Conservation (phyloP, 2,329 filamentous ascomycete species). For the Cryphonectria radicalis region DNA sequence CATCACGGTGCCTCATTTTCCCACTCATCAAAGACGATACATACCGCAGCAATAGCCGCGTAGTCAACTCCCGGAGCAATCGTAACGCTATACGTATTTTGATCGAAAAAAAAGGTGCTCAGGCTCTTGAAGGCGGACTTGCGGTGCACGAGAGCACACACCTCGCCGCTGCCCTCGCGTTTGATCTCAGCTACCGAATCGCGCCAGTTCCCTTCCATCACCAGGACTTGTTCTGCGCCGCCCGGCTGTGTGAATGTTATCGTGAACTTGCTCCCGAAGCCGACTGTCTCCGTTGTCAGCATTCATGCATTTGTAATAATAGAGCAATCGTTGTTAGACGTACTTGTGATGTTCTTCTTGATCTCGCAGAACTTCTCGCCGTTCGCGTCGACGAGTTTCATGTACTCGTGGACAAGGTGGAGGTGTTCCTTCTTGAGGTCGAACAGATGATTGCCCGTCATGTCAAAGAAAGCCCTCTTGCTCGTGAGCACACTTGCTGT, state of each 20-base stretch:
- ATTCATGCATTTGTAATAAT: too few relatives aligned
- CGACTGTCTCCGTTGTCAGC: slow-evolving; percentile 42
- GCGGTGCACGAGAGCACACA: slow-evolving; percentile 63
- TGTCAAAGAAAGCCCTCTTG: slow-evolving; percentile 61
- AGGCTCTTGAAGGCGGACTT: slow-evolving; percentile 55
- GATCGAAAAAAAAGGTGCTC: slow-evolving; percentile 60
- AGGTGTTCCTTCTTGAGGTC: slow-evolving; percentile 59
- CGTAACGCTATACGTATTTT: slow-evolving; percentile 68
- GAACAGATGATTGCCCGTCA: slow-evolving; percentile 58
- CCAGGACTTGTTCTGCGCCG: slow-evolving; percentile 50
- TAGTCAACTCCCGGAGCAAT: slow-evolving; percentile 70
- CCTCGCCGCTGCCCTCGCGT: slow-evolving; percentile 51
- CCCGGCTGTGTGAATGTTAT: slow-evolving; percentile 58
- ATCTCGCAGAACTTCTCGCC: slow-evolving; percentile 57
- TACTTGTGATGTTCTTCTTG: slow-evolving; percentile 57
- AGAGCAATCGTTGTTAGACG: slow-evolving; percentile 35
- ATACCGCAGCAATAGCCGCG: slow-evolving; percentile 67
- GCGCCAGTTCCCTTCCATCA: slow-evolving; percentile 66
- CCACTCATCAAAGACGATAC: slow-evolving; percentile 70
- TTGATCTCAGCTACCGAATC: slow-evolving; percentile 62
- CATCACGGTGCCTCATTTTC: slow-evolving; percentile 50
- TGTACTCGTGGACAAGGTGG: slow-evolving; percentile 54
- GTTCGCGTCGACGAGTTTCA: slow-evolving; percentile 50
- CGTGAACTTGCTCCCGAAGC: slow-evolving; percentile 55
- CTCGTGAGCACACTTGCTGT: slow-evolving; percentile 46